Base-by-base conservation (phyloP, 805 yeast species). In the Ogataea siamensis region DNA sequence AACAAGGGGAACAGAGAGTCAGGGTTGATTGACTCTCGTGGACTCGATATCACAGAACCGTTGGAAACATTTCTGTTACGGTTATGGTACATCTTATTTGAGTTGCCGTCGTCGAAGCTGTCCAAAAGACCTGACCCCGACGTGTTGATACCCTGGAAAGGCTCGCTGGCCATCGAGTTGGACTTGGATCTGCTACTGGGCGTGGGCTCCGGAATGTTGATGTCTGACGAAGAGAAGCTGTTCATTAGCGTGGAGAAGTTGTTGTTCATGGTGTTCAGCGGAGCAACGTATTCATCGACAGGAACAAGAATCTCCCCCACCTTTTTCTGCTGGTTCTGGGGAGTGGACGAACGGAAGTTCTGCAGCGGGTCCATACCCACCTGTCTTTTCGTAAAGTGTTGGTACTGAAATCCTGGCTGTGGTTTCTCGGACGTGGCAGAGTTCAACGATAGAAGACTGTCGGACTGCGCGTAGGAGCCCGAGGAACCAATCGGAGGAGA, bases 231-330 rank as follows among this genome's bases (percentile, higher is more conserved):
- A n/a, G 46, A 56, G 9, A 46, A 37, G 24, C 26, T 39, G 26
- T 31, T 52, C 23, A 62, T 28, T 11, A 62, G 49, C 21, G 54
- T 57, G 25, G 58, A 53, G 33, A 63, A 45, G 39, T 62, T 54
- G 8, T 46, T 51, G 36, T 59, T 61, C 66, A 62, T 63, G 17
- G 63, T 55, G 37, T 61, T 59, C 38, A 62, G 34, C 9, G 67
- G 67, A 20, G 60, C 62, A 12, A 63, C 59, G 37, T 58, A 63
- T 37, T 63, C 68, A 33, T 63, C 64, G 18, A 61, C 50, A 3
- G 66, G 62, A 5, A 61, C 41, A 2, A 56, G 34, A 4, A 61
- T 61, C 41, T 61, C 66, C 8, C 66, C 66, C 2, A 53, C 34
- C 26, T 62, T 49, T 32, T 48, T 55, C 9, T 40, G 27, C n/a